Conservation (phyloP, 768 basidiomycete species). For the Suillus subaureus region DNA sequence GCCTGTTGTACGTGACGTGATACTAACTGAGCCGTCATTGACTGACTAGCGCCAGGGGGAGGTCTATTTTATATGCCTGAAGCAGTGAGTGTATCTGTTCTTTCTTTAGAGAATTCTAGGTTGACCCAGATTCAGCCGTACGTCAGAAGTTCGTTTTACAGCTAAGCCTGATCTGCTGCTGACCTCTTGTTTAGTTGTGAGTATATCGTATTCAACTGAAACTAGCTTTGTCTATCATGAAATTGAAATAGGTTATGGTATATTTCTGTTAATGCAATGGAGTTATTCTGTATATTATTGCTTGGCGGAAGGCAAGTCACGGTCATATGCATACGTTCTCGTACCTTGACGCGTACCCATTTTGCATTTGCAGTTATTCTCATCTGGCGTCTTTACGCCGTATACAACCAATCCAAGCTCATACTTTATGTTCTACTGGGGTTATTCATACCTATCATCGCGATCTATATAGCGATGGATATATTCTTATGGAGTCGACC, state of each 20-base stretch:
- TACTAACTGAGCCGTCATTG: background rate
- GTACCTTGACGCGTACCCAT: background rate
- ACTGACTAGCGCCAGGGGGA: background rate
- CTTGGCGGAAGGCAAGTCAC: background rate
- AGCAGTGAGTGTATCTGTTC: background rate
- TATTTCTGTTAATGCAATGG: background rate
- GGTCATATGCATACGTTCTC: background rate
- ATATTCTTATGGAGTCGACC: background rate
- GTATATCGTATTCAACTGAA: too few species aligned
- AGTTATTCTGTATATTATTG: background rate
- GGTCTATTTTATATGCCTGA: background rate
- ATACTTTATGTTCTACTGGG: background rate
- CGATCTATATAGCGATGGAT: background rate
- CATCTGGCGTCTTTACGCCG: constrained; percentile 1
- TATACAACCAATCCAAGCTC: background rate
- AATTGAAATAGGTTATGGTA: background rate
- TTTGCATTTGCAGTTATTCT: background rate
- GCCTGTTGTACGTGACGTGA: background rate
- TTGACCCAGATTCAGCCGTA: background rate
- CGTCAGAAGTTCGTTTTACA: background rate
- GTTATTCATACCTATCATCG: background rate
- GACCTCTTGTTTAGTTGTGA: background rate
- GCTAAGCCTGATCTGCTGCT: too few species aligned
- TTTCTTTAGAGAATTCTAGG: background rate
- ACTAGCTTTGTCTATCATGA: background rate